phyloP scores from a whole-genome alignment of 441 rosid genomes.

The Daphne laureola region DNA sequence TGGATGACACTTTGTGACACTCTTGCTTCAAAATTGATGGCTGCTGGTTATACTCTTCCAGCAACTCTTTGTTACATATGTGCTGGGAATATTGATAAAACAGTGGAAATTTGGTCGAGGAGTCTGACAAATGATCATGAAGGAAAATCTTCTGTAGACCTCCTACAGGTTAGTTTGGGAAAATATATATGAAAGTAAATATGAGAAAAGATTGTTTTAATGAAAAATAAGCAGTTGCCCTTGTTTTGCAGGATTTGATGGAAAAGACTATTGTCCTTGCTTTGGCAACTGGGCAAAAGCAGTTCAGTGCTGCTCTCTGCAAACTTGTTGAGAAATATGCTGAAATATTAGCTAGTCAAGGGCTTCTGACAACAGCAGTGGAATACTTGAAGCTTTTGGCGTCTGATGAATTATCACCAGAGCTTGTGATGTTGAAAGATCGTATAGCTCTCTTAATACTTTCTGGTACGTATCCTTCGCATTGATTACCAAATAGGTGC shows the following conservation, averaged over 20 bases:
- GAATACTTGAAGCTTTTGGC: slow-evolving; percentile 33
- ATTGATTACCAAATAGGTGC: no score
- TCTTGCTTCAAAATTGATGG: slow-evolving; percentile 76
- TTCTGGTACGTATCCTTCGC: slow-evolving; percentile 35
- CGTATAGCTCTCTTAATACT: slow-evolving; percentile 68
- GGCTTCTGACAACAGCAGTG: slow-evolving; percentile 62
- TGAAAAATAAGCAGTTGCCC: slow-evolving; percentile 12
- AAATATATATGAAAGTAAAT: no score
- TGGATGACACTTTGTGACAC: slow-evolving; percentile 73
- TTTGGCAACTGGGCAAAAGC: slow-evolving; percentile 93
- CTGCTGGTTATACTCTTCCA: slow-evolving; percentile 63
- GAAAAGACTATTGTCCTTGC: slow-evolving; percentile 98
- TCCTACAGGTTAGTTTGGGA: slow-evolving; percentile 15
- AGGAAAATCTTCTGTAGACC: slow-evolving; percentile 47
- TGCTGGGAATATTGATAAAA: slow-evolving; percentile 89
- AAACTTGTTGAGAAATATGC: slow-evolving; percentile 98
- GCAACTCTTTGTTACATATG: slow-evolving; percentile 92
- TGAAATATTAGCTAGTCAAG: slow-evolving; percentile 97
- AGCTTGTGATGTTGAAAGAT: slow-evolving; percentile 77
- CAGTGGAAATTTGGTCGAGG: slow-evolving; percentile 96
- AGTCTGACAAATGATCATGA: slow-evolving; percentile 46
- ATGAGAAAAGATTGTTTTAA: not conserved
- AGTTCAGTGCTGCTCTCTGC: slow-evolving; percentile 88
- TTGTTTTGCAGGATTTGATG: slow-evolving; percentile 79
- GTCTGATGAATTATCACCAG: slow-evolving; percentile 68